Evolutionary conservation across 129 eudicot genomes (phyloP), one percentile per base, ranked within the genome.

Genomic region (Chrysanthemum lavandulifolium): DNA sequence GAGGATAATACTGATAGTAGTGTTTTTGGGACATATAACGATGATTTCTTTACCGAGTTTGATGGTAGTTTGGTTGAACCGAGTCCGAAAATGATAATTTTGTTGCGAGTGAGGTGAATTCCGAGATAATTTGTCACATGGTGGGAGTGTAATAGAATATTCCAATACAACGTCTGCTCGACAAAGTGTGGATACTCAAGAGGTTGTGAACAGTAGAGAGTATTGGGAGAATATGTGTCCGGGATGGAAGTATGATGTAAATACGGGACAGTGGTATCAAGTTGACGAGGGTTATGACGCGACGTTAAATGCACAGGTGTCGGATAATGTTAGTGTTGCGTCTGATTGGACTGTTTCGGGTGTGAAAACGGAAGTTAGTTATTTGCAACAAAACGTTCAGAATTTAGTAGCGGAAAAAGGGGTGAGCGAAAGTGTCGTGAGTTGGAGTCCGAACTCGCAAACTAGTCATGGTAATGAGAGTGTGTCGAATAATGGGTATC

Each of bases 211-310:
- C 80, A 84, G 83, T 27, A 77, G 53, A 63, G 76, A 86, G 80
- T 87, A 87, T 62, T 90, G 86, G 92, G 98, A 94, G 63, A 84
- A 76, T 84, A 92, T 76, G 14, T 94, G 90, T 83, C 98, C 98
- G 13, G 98, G 98, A 31, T 94, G 98, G 98, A 94, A 82, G 78
- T 84, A 75, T 84, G 96, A 94, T 76, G 69, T 75, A 5, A 74
- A 60, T 71, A 81, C 96, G 8, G 96, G 89, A 49, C 97, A 90
- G 68, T 94, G 98, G 98, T 90, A 84, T 86, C 92, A 90, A 81
- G 84, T 87, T 52, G 86, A 82, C 61, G 90, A 58, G 36, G 18
- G 69, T 72, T 74, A 78, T 80, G 84, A 80, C 59, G 73, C 80
- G 13, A 16, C 78, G 21, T 43, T 82, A 51, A 85, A 72, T 68